Evolutionary conservation across 1,284 basidiomycete species (phyloP), one percentile per base, ranked within the genome.

Genomic region (Caloboletus inedulis): DNA sequence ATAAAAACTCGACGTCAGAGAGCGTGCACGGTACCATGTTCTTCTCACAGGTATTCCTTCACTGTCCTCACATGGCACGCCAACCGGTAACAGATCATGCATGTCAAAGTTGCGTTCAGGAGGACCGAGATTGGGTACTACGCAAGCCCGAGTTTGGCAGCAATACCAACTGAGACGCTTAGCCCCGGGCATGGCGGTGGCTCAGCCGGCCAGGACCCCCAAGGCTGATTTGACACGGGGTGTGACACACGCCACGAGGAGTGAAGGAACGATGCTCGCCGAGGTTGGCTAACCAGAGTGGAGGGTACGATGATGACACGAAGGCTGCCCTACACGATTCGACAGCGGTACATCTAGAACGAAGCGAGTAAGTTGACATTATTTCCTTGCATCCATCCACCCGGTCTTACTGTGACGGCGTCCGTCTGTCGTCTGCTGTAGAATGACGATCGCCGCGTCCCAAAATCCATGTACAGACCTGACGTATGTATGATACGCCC

Each of bases 331-430:
- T 54, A 63, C 43, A 49, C 40, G 13, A 45, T 18, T 4, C 33
- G 39, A 34, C 53, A 59, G 9, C 57, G 57, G 19, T 59, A 51
- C 9, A 63, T 58, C 62, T 61, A 27, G 9, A 47, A 41, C 5
- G 29, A 34, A 19, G 10, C 3, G 8, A 8, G 21, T 19, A 25
- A 35, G 34, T 30, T 19, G 27, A 19, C 12, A 19, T 13, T 14
- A 4, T 8, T 18, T 19, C 25, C 7, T 8, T 31, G 14, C 3
- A 19, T 8, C 5, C 13, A 18, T 18, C 33, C 14, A 3, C 13
- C 4, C 13, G 7, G 2, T 9, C 59, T 53, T 33, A 55, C 55
- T 40, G 54, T 39, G 12, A 64, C 21, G 3, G 18, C n/a, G n/a
- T n/a, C n/a, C 59, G 31, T 27, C 3, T 27, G 25, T 27, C 25